A percentile compares a stretch with the other conserved stretches of the same genome.
Conservation (phyloP, 2,329 filamentous ascomycete genomes). For the Penicillium sp. region DNA sequence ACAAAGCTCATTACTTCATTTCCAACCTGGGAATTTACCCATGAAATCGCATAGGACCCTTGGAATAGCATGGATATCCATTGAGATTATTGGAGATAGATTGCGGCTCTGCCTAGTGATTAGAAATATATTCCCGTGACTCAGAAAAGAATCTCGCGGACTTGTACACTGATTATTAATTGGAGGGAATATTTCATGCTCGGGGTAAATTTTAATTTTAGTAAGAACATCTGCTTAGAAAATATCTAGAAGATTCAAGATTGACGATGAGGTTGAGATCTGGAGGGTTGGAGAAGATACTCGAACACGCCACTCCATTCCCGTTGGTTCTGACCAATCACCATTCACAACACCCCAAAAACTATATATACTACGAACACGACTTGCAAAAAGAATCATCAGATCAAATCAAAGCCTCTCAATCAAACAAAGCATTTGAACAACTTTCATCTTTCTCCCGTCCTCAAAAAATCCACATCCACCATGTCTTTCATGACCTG, state of each 20-base stretch:
- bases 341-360: not conserved
- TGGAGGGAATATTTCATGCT: not conserved
- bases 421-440: not conserved
- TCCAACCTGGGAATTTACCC: not conserved
- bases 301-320: conserved; percentile 17
- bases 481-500: conserved; percentile 43
- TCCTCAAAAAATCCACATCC: conserved; percentile 3
- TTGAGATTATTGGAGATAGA: not conserved
- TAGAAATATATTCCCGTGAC: not conserved
- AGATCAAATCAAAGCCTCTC: conserved; percentile 1
- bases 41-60: not conserved
- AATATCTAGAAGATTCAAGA: not conserved
- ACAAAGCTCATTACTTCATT: not conserved
- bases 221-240: not conserved
- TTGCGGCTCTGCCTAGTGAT: not conserved
- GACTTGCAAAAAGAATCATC: not conserved
- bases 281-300: conserved; percentile 13
- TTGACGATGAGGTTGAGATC: not conserved
- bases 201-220: not conserved
- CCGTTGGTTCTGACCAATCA: conserved; percentile 17
- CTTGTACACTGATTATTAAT: not conserved
- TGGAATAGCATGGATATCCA: not conserved
- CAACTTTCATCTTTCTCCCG: not conserved
- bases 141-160: not conserved
- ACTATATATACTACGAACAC: conserved; percentile 11